Conservation (phyloP, 225 moss, liverwort and hornwort genomes). For the Pleurozium schreberi region DNA sequence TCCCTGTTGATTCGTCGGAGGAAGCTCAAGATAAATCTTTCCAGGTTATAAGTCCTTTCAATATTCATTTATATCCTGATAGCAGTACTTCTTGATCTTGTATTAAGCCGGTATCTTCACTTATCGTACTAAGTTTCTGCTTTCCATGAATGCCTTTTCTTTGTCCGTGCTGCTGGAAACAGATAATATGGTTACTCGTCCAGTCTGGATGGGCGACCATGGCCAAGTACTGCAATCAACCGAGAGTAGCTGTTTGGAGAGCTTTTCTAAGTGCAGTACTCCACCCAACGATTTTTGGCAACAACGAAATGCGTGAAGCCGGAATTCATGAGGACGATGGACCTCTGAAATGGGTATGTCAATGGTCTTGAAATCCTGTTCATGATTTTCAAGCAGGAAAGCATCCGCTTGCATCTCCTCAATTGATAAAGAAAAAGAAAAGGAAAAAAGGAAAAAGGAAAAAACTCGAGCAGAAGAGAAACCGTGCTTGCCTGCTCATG, state of each 20-base stretch:
- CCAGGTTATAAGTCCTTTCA: slow-evolving; percentile 35
- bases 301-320: slow-evolving; percentile 68
- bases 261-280: slow-evolving; percentile 71
- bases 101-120: background rate
- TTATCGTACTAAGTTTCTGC: background rate
- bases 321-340: slow-evolving; percentile 59
- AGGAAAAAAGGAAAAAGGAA: background rate
- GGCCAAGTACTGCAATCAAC: slow-evolving; percentile 49
- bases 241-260: slow-evolving; percentile 41
- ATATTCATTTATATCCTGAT: background rate
- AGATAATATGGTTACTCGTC: slow-evolving; percentile 83
- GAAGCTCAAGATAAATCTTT: slow-evolving; percentile 59
- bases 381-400: background rate
- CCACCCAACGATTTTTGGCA: slow-evolving; percentile 58
- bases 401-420: background rate
- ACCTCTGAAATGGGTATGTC: slow-evolving; percentile 83
- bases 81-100: background rate
- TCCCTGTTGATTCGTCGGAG: slow-evolving; percentile 24
- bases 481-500: background rate
- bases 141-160: background rate
- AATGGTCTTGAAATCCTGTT: background rate
- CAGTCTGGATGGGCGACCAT: slow-evolving; percentile 77
- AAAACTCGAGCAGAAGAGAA: background rate
- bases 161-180: background rate
- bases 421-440: background rate